phyloP scores from a whole-genome alignment of 768 basidiomycete genomes.

The Tulasnella sp. region DNA sequence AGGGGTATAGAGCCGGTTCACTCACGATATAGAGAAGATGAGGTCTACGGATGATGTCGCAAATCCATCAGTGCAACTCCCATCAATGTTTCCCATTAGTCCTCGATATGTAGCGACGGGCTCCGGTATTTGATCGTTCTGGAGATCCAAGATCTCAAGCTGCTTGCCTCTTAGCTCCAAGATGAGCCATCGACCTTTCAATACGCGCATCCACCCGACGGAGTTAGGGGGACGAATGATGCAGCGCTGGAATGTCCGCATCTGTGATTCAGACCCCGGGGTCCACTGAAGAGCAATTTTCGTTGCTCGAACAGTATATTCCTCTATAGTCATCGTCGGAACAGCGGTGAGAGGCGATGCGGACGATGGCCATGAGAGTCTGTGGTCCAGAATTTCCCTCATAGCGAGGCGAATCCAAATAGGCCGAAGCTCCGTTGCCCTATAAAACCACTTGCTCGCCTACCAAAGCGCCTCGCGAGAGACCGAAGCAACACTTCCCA shows the following conservation, averaged over 20 bases:
- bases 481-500: too few species aligned
- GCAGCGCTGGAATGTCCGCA: not conserved
- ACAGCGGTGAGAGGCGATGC: not conserved
- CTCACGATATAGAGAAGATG: not conserved
- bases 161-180: not conserved
- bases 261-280: not conserved
- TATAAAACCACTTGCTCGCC: too few species aligned
- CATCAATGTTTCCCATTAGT: not conserved
- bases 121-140: not conserved
- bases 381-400: not conserved
- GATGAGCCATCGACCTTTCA: not conserved
- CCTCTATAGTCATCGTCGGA: not conserved
- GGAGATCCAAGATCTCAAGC: not conserved
- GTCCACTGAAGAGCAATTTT: not conserved
- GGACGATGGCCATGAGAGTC: not conserved
- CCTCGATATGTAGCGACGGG: not conserved
- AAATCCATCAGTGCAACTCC: not conserved
- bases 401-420: not conserved
- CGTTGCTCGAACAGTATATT: not conserved
- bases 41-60: not conserved
- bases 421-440: not conserved
- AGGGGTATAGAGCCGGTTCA: not conserved
- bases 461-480: too few species aligned
- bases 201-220: not conserved
- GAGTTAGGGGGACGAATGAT: not conserved